Evolutionary conservation across 208 protist genomes (phyloP), one percentile per base, ranked within the genome.

Genomic region (Trypanosoma brucei): DNA sequence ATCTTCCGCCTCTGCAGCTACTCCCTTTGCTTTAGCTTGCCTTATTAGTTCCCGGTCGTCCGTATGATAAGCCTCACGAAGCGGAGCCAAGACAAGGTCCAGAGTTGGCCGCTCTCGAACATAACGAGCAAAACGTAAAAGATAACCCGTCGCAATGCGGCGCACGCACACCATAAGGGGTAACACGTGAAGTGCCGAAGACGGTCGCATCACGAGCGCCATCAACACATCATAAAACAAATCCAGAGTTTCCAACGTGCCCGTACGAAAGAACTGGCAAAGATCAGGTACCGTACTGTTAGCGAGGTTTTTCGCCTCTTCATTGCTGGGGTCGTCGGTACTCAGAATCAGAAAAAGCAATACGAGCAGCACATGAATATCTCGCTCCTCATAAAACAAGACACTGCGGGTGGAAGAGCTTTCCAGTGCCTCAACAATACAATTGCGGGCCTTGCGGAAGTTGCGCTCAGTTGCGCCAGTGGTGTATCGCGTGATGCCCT

Each of bases 151-250:
- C 3, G 83, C 81, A 56, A 91, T 88, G 55, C 89, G 83, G 5
- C 85, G 85, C 2, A 86, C 66, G 44, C 76, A 91, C 11, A 78
- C 81, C 84, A 93, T 83, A 39, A 95, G 69, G 35, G 89, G 86
- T 72, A 91, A 84, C 38, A 95, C 83, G 59, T 95, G 89, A 62
- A 90, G 66, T 33, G 89, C 84, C 3, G 84, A 56, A 45, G 72
- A 79, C 14, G 78, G 64, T 52, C 89, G 89, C 78, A 95, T 87
- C 14, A 86, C n/a, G 13, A 95, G 67, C 22, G 80, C 58, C 89
- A 95, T 95, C 31, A 92, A 72, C 1, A 90, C 83, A 70, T 95
- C 89, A 45, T 86, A 75, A 53, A 95, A 82, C 5, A 95, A 36
- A 61, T 92, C 82, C 7, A 95, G 54, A 33, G 84, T 87, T 54